Conservation (phyloP, 2,329 filamentous ascomycete species). For the Ceratocystis eucalypticola region DNA sequence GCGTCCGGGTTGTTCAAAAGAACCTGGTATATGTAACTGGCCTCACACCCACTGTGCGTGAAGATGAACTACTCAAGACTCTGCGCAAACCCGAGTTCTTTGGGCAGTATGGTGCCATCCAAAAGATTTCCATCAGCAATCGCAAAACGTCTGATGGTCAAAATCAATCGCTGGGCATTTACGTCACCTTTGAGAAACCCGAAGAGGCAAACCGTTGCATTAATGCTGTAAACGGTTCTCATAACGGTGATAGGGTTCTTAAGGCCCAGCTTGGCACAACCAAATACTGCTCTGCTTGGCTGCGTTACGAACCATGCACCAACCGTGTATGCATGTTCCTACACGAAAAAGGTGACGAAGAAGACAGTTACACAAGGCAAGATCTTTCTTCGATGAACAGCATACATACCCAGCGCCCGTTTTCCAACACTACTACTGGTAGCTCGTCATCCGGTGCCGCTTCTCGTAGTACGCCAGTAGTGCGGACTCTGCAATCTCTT, state of each 20-base stretch:
- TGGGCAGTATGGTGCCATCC: slow-evolving; percentile 94
- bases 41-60: slow-evolving; percentile 76
- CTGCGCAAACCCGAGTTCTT: slow-evolving; percentile 87
- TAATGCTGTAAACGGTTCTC: slow-evolving; percentile 76
- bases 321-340: slow-evolving; percentile 97
- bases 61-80: slow-evolving; percentile 84
- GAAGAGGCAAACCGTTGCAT: slow-evolving; percentile 86
- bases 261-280: slow-evolving; percentile 77
- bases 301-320: slow-evolving; percentile 85
- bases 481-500: slow-evolving; percentile 21
- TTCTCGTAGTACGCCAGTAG: slow-evolving; percentile 1
- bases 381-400: slow-evolving; percentile 92
- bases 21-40: slow-evolving; percentile 98
- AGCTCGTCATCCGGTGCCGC: neutral
- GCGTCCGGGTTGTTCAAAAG: slow-evolving; percentile 92
- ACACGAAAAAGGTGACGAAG: slow-evolving; percentile 95
- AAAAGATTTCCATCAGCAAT: slow-evolving; percentile 98
- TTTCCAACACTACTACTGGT: slow-evolving; percentile 38
- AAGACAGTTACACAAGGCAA: slow-evolving; percentile 89
- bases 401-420: slow-evolving; percentile 61
- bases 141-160: slow-evolving; percentile 63
- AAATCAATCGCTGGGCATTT: slow-evolving; percentile 85
- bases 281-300: slow-evolving; percentile 95
- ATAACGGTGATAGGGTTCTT: slow-evolving; percentile 75
- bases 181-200: slow-evolving; percentile 93